Conservation (phyloP, 73 alveolate genomes). For the Paramecium octaurelia region DNA sequence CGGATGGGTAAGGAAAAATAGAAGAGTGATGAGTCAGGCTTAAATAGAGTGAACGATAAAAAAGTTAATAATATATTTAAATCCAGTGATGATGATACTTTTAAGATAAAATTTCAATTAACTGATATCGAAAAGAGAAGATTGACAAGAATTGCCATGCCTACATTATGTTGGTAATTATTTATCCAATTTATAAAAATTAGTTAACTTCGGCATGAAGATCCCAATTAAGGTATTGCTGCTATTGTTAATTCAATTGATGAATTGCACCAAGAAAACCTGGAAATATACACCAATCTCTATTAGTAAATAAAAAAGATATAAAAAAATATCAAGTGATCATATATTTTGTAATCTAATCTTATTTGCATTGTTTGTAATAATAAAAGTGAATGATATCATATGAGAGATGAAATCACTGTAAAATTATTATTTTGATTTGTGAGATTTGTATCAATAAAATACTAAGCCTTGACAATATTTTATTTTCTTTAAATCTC, state of each 20-base stretch:
- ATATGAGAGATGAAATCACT: neutral
- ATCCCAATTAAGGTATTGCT: neutral
- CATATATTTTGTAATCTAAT: neutral
- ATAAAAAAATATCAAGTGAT: neutral
- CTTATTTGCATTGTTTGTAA: neutral
- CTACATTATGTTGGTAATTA: neutral
- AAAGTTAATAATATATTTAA: neutral
- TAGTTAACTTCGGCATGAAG: neutral
- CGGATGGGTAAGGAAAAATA: neutral
- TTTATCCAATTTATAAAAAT: neutral
- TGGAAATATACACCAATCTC: neutral
- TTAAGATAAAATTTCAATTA: neutral
- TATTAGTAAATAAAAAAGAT: neutral
- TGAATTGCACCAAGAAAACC: neutral
- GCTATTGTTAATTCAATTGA: neutral
- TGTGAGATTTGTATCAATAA: neutral
- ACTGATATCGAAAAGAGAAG: neutral
- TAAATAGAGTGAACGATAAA: neutral
- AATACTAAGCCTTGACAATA: neutral
- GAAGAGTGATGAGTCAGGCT: neutral
- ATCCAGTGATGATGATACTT: neutral
- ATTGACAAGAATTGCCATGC: neutral
- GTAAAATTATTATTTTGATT: neutral
- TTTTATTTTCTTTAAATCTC: conserved; percentile 9
- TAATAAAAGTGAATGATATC: neutral